Evolutionary conservation across 2,329 filamentous ascomycete genomes (phyloP).

Genomic region (Dothideomycetes sp.): DNA sequence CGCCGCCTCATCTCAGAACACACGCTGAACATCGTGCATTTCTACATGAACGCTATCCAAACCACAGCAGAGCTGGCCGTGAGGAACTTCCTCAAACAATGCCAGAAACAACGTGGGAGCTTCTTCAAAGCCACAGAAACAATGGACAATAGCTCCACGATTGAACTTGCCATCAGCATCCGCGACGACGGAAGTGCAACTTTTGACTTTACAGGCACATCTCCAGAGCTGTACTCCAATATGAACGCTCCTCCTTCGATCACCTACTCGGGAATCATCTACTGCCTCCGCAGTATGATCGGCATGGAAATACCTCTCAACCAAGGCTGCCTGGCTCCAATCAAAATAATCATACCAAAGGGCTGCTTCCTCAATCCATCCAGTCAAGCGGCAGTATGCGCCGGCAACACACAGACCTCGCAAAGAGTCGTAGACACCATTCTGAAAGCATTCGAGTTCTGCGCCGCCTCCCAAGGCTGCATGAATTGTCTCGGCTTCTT

Average conservation of each 20-base stretch:
- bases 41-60: background rate
- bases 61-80: background rate
- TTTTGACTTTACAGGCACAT: background rate
- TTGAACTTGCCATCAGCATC: background rate
- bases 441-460: constrained; percentile 61
- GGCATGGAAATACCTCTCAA: constrained; percentile 68
- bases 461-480: constrained; percentile 62
- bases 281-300: constrained; percentile 50
- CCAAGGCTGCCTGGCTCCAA: constrained; percentile 68
- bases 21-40: background rate
- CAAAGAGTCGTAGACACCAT: constrained; percentile 71
- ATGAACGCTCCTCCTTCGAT: constrained; percentile 63
- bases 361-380: constrained; percentile 62
- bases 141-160: background rate
- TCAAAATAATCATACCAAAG: constrained; percentile 62
- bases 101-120: background rate
- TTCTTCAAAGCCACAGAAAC: background rate
- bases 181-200: background rate
- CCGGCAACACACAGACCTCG: constrained; percentile 62
- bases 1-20: constrained; percentile 5
- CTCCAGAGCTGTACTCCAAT: constrained; percentile 3
- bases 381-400: constrained; percentile 62
- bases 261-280: constrained; percentile 56
- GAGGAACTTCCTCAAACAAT: background rate
- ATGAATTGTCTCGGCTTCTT: constrained; percentile 74